Percentiles rank a stretch among this genome's conserved stretches.
phyloP scores from a whole-genome alignment of 140 eudicot genomes.

The Bidens hawaiensis region DNA sequence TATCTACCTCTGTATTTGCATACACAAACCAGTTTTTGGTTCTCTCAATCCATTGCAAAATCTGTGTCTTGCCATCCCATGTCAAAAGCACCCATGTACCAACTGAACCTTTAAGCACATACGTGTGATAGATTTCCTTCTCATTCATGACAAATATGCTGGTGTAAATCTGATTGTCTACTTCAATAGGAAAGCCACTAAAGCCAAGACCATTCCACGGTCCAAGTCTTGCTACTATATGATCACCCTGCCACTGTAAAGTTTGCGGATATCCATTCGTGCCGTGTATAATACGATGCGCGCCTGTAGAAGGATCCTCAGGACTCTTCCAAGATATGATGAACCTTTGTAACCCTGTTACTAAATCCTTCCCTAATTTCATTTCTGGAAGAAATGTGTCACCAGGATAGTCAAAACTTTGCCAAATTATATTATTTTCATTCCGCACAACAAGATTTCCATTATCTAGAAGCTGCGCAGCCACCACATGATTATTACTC shows the following conservation, averaged over 20 bases:
- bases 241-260: not conserved
- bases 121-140: not conserved
- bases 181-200: not conserved
- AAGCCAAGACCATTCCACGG: not conserved
- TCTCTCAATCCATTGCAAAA: not conserved
- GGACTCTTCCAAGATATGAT: not conserved
- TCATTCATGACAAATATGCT: not conserved
- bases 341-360: not conserved
- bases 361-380: not conserved
- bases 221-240: not conserved
- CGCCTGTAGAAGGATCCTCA: not conserved
- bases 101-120: not conserved
- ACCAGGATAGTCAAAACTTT: not conserved
- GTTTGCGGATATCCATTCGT: constrained; percentile 7
- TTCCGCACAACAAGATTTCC: too few relatives aligned
- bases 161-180: not conserved
- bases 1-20: not conserved
- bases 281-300: not conserved
- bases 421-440: too few relatives aligned
- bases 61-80: not conserved
- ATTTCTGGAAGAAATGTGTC: not conserved
- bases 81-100: not conserved
- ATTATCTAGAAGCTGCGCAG: too few relatives aligned
- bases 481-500: too few relatives aligned
- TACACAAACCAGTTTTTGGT: not conserved